phyloP scores from a whole-genome alignment of 495 filamentous ascomycete species.

The Geopyxis carbonaria region DNA sequence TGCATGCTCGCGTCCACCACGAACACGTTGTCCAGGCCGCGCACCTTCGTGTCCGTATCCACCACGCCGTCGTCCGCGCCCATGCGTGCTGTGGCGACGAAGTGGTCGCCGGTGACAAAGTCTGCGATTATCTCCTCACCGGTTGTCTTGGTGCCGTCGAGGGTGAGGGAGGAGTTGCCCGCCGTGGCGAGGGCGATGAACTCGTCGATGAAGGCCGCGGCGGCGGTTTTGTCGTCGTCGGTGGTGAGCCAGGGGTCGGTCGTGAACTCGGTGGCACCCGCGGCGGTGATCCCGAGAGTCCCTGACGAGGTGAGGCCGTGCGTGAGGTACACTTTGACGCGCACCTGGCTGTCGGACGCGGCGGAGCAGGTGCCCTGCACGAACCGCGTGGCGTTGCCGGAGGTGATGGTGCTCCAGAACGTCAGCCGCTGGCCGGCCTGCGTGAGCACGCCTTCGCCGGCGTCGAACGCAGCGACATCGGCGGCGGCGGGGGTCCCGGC shows the following conservation, averaged over 20 bases:
- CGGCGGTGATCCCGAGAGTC: conserved; percentile 21
- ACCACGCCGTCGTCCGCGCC: conserved; percentile 6
- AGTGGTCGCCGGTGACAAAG: conserved; percentile 5
- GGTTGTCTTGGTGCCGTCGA: too few species aligned
- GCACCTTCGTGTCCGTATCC: too few species aligned
- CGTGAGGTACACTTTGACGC: conserved; percentile 30
- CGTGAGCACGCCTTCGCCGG: conserved; percentile 9
- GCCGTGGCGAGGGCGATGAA: conserved; percentile 3
- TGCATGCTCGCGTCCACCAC: too few species aligned
- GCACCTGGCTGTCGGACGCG: conserved; percentile 17
- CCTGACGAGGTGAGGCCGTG: conserved; percentile 29
- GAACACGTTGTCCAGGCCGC: too few species aligned
- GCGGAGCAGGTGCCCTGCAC: conserved; percentile 16
- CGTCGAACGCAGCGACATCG: conserved; percentile 18
- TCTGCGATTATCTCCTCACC: background rate
- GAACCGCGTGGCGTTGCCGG: conserved; percentile 10
- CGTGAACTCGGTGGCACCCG: conserved; percentile 21
- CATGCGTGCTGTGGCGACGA: conserved; percentile 10
- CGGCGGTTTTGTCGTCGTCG: conserved; percentile 11
- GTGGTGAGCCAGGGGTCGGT: conserved; percentile 22
- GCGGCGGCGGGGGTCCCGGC: conserved; percentile 28
- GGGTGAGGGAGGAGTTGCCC: background rate
- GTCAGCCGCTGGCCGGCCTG: conserved; percentile 15
- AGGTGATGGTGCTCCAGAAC: conserved; percentile 11
- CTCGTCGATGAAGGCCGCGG: conserved; percentile 8